Evolutionary conservation across 495 filamentous ascomycete genomes (phyloP), one percentile per base, ranked within the genome.

Genomic region (Penicillium diatomitis): DNA sequence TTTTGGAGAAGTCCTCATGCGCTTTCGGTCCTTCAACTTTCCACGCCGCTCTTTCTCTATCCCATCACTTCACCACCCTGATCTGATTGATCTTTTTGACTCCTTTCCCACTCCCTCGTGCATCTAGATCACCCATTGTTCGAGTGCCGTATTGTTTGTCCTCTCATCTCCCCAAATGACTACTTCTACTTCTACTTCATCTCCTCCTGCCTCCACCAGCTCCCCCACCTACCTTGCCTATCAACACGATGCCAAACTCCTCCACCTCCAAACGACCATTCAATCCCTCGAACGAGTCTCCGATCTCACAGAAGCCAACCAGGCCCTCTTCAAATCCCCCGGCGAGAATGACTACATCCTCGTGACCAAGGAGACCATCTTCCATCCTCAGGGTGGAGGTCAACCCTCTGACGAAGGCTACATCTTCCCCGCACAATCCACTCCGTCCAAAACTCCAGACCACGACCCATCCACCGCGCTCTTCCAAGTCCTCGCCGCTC

Each of bases 341-440:
- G 51, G 41, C 6, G 70, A 75, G 12, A 60, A 69, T 4, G 65
- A 75, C 52, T 63, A 75, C 59, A 69, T 73, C 33, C 53, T 85
- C 36, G 63, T 77, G n/a, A 83, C 80, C 5, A 65, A 72, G 10
- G 35, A 72, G 29, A 85, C 82, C n/a, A 81, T 84, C 51, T 85
- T 85, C 61, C 77, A 84, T 44, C 73, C 78, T 3, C 80, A 85
- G 61, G 82, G 82, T 4, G 82, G 82, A 37, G 82, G 82, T 33
- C 82, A 85, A 55, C 82, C 82, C 31, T 77, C 72, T 6, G 82
- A 85, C 46, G 67, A 64, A 33, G 82, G 82, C 34, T 4, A 59
- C 41, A 36, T 82, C 80, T 44, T 44, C 31, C 41, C 41, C 41
- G 41, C 41, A 33, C 30, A 10, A 0, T 8, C 41, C 4, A 4